Conservation (phyloP, 2,329 filamentous ascomycete species). For the Aspergillus ibericus region DNA sequence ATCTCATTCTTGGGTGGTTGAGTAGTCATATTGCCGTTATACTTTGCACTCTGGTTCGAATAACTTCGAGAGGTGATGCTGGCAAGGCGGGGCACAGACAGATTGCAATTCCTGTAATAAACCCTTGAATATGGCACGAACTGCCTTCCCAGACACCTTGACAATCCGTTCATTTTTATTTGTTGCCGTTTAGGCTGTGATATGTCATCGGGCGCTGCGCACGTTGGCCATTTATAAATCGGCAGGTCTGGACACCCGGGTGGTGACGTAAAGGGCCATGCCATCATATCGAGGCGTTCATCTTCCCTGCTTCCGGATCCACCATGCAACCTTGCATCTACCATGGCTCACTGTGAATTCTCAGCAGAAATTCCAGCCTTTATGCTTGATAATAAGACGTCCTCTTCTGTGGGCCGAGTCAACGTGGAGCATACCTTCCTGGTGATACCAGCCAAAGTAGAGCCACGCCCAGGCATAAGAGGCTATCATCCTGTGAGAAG, state of each 20-base stretch:
- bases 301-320: background rate
- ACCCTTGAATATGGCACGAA: background rate
- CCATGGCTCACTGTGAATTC: background rate
- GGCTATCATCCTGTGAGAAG: too few species aligned
- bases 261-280: background rate
- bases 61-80: background rate
- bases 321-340: background rate
- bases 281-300: background rate
- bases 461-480: too few species aligned
- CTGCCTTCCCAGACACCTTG: background rate
- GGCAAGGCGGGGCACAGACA: background rate
- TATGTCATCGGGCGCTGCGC: background rate
- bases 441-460: too few species aligned
- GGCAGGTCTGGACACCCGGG: background rate
- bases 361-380: background rate
- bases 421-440: too few species aligned
- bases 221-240: background rate
- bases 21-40: slow-evolving; percentile 14
- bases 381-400: background rate
- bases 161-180: background rate
- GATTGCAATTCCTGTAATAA: background rate
- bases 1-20: slow-evolving; percentile 55
- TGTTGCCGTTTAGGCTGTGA: background rate
- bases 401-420: background rate
- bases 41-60: background rate